phyloP scores from a whole-genome alignment of 805 yeast genomes.

The Saccharomycopsis oosterbeekiorum region DNA sequence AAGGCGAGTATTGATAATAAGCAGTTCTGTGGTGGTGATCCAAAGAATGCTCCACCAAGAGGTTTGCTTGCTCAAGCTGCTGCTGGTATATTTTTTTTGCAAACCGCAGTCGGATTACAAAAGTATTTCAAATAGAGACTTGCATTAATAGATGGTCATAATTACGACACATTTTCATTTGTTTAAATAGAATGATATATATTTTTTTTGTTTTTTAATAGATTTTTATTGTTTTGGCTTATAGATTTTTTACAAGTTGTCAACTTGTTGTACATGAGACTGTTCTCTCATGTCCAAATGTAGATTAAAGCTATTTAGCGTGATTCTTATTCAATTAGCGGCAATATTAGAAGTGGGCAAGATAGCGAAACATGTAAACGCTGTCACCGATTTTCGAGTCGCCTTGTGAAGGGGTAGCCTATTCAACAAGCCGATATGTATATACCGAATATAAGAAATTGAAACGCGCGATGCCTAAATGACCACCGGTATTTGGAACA shows the following conservation, averaged over 20 bases:
- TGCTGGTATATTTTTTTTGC: slow-evolving; percentile 57
- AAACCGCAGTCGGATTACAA: neutral
- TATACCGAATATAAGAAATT: too few species aligned
- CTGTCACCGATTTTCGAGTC: too few species aligned
- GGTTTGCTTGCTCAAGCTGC: slow-evolving; percentile 54
- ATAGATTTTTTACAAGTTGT: neutral
- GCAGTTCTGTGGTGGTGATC: slow-evolving; percentile 35
- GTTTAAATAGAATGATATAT: neutral
- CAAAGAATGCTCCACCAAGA: slow-evolving; percentile 32
- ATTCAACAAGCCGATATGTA: too few species aligned
- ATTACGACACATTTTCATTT: neutral
- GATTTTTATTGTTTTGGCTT: neutral
- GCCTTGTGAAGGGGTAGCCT: too few species aligned
- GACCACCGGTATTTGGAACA: too few species aligned
- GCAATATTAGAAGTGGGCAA: too few species aligned
- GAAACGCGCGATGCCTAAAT: too few species aligned
- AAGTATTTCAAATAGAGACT: neutral
- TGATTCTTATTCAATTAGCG: too few species aligned
- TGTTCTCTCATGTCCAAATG: too few species aligned
- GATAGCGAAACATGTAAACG: too few species aligned
- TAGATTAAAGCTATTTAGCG: too few species aligned
- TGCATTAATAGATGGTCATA: neutral
- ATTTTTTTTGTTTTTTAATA: too few species aligned
- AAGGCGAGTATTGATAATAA: slow-evolving; percentile 39
- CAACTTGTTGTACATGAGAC: neutral